Percentiles rank a stretch among this genome's conserved stretches.
Evolutionary conservation across 108 stramenopile genomes (phyloP).

Genomic region (Schizochytrium sp.): DNA sequence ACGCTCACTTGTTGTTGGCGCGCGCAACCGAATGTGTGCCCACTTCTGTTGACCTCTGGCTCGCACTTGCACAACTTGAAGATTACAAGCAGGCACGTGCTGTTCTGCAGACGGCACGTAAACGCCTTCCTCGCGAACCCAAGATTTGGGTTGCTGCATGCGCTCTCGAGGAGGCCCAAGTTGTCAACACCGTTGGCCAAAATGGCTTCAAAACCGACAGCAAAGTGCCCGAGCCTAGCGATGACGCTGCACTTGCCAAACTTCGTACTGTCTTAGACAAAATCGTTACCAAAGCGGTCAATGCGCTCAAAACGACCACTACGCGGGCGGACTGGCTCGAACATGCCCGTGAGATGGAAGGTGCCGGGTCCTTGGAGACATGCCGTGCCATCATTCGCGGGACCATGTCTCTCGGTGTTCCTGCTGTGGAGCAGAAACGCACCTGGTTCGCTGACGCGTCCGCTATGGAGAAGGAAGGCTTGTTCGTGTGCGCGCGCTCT

Average conservation of each 20-base stretch:
- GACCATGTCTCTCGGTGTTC: constrained; percentile 77
- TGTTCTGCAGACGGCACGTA: constrained; percentile 86
- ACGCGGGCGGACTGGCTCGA: constrained; percentile 46
- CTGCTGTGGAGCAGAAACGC: constrained; percentile 76
- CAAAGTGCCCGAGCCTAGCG: constrained; percentile 26
- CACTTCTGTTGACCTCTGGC: constrained; percentile 89
- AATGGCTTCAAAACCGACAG: no score
- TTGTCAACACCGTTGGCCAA: not conserved
- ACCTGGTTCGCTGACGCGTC: constrained; percentile 96
- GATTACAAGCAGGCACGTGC: constrained; percentile 87
- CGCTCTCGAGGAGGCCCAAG: constrained; percentile 90
- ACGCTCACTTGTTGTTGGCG: constrained; percentile 78
- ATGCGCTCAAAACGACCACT: constrained; percentile 61
- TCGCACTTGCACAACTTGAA: constrained; percentile 90
- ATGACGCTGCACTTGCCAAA: constrained; percentile 28
- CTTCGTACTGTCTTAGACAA: constrained; percentile 54
- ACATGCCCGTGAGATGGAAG: constrained; percentile 17
- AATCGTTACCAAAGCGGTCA: constrained; percentile 67
- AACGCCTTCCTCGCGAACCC: constrained; percentile 77
- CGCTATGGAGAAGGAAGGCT: constrained; percentile 52
- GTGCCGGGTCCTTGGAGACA: constrained; percentile 66
- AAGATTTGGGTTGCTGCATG: constrained; percentile 90
- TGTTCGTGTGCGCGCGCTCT: constrained; percentile 71
- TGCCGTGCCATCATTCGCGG: constrained; percentile 74
- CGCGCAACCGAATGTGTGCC: constrained; percentile 94